phyloP scores from a whole-genome alignment of 2,329 filamentous ascomycete species.

The Domatiomyces globalis region DNA sequence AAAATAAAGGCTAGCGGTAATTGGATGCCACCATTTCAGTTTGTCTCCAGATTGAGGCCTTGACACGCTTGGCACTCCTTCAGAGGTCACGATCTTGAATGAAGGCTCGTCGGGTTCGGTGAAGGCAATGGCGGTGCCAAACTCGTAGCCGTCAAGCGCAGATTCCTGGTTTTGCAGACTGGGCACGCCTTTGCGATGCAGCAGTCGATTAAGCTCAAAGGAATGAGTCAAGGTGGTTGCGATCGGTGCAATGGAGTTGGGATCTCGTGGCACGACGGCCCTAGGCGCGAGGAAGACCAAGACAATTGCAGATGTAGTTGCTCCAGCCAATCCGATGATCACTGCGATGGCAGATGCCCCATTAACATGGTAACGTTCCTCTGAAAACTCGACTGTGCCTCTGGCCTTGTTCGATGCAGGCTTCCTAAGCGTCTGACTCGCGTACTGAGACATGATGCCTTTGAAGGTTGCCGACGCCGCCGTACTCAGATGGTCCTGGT shows the following conservation, averaged over 20 bases:
- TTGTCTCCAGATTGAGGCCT: conserved; percentile 5
- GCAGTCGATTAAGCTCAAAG: conserved; percentile 14
- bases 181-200: conserved; percentile 10
- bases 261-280: conserved; percentile 16
- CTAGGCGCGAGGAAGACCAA: conserved; percentile 13
- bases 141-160: conserved; percentile 15
- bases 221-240: conserved; percentile 14
- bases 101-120: conserved; percentile 11
- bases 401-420: neutral
- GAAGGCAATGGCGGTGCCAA: conserved; percentile 15
- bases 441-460: conserved; percentile 16
- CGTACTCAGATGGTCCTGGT: conserved; percentile 9
- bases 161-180: conserved; percentile 10
- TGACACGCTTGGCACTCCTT: conserved; percentile 9
- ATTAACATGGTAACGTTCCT: conserved; percentile 10
- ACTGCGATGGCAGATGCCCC: conserved; percentile 14
- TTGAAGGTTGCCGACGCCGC: conserved; percentile 13
- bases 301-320: conserved; percentile 9
- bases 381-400: conserved; percentile 2
- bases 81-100: conserved; percentile 17
- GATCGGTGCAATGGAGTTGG: conserved; percentile 14
- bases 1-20: conserved; percentile 12
- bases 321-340: conserved; percentile 9
- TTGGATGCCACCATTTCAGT: conserved; percentile 14
- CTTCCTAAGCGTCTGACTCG: conserved; percentile 6